Conservation (phyloP, 2,329 filamentous ascomycete species). For the Aureobasidium pullulans region DNA sequence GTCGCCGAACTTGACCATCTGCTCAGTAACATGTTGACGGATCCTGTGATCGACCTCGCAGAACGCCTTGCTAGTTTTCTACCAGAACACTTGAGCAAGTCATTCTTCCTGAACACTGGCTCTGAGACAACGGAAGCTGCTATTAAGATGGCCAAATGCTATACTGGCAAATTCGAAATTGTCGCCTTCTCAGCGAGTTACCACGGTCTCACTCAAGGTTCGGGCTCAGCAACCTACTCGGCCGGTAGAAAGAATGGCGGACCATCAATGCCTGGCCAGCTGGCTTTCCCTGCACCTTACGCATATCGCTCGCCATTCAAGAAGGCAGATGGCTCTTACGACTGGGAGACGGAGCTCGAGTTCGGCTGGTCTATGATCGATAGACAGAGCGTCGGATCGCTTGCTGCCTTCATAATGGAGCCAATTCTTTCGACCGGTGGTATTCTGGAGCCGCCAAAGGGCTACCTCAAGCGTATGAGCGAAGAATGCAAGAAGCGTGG, state of each 20-base stretch:
- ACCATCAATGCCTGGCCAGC: slow-evolving; percentile 47
- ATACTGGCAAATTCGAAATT: slow-evolving; percentile 59
- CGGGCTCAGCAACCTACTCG: slow-evolving; percentile 48
- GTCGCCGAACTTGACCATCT: slow-evolving; percentile 50
- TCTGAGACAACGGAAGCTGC: slow-evolving; percentile 52
- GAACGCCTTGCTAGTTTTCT: slow-evolving; percentile 44
- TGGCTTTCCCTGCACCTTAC: slow-evolving; percentile 53
- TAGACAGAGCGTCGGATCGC: slow-evolving; percentile 50
- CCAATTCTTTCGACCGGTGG: slow-evolving; percentile 53
- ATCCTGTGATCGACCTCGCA: slow-evolving; percentile 50
- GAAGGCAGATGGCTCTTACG: slow-evolving; percentile 51
- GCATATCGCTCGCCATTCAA: slow-evolving; percentile 56
- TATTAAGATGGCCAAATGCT: slow-evolving; percentile 57
- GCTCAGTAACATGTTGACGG: slow-evolving; percentile 51
- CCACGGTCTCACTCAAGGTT: slow-evolving; percentile 53
- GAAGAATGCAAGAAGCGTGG: slow-evolving; percentile 46
- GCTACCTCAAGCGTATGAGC: slow-evolving; percentile 52
- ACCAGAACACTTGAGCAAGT: slow-evolving; percentile 44
- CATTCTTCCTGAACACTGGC: slow-evolving; percentile 53
- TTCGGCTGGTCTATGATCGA: slow-evolving; percentile 58
- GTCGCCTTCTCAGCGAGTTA: slow-evolving; percentile 53
- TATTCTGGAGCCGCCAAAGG: slow-evolving; percentile 51
- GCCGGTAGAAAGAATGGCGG: slow-evolving; percentile 44
- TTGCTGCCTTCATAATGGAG: slow-evolving; percentile 58
- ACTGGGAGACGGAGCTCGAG: slow-evolving; percentile 58